These are phyloP conservation scores for Grigorovia jiainica DNA, from an alignment of 805 yeast genomes.

Conservation along the genomic window DNA sequence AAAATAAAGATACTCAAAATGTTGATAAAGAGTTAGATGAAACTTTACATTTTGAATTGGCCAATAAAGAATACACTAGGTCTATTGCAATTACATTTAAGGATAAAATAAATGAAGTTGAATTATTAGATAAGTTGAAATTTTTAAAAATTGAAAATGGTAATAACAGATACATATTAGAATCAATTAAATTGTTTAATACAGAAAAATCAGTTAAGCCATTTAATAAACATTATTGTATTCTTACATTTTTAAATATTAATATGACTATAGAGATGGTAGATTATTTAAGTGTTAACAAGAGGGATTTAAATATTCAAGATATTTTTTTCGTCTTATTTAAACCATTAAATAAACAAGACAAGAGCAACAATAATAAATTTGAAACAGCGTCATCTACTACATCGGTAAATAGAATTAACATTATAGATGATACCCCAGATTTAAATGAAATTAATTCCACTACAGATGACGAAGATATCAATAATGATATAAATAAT, in stretches of 20 bases:
- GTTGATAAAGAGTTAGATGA: slow-evolving; percentile 4
- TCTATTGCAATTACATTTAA: slow-evolving; percentile 18
- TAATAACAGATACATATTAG: slow-evolving; percentile 22
- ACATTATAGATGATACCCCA: too few relatives aligned
- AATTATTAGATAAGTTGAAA: slow-evolving; percentile 8
- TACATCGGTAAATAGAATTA: not conserved
- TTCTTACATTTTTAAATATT: slow-evolving; percentile 21
- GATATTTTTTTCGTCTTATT: slow-evolving; percentile 12
- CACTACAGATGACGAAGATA: too few relatives aligned
- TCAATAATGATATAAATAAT: not conserved
- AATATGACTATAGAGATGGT: slow-evolving; percentile 21
- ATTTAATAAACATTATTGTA: slow-evolving; percentile 16
- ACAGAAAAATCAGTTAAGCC: slow-evolving; percentile 7
- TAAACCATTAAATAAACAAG: not conserved
- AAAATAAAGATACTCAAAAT: slow-evolving; percentile 24
- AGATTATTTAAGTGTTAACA: slow-evolving; percentile 11
- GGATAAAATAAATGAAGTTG: slow-evolving; percentile 5
- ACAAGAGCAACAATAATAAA: too few relatives aligned
- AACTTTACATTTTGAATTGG: not conserved
- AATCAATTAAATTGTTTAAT: slow-evolving; percentile 18
- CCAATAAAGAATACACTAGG: slow-evolving; percentile 21
- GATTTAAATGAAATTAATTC: too few relatives aligned
- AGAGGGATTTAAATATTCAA: slow-evolving; percentile 5
- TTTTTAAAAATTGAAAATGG: slow-evolving; percentile 6
- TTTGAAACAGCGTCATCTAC: not conserved